These are phyloP conservation scores for Paracoccidioides brasiliensis DNA, from an alignment of 2,329 filamentous ascomycete species.

Conservation along the genomic window DNA sequence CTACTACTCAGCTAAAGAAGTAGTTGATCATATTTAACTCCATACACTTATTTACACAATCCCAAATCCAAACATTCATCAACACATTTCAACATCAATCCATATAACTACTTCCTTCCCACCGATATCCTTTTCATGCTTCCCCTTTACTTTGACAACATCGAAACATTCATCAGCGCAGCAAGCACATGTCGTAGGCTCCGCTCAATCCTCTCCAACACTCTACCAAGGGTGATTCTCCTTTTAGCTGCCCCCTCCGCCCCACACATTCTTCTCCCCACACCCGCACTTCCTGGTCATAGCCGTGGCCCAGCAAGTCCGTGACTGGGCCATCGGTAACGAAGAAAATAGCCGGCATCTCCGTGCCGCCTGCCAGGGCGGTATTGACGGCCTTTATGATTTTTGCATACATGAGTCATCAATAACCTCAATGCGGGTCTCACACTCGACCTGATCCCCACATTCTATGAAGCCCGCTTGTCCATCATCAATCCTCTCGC, in stretches of 20 bases:
- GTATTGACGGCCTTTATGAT: slow-evolving; percentile 21
- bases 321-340: slow-evolving; percentile 21
- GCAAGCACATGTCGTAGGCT: slow-evolving; percentile 19
- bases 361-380: slow-evolving; percentile 13
- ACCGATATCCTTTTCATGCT: background rate
- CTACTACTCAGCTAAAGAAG: too few relatives aligned
- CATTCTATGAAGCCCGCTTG: slow-evolving; percentile 18
- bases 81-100: background rate
- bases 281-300: slow-evolving; percentile 25
- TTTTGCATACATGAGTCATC: slow-evolving; percentile 15
- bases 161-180: slow-evolving; percentile 22
- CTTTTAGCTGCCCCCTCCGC: slow-evolving; percentile 21
- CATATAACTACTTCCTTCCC: background rate
- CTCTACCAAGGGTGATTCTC: slow-evolving; percentile 19
- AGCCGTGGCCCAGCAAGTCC: slow-evolving; percentile 20
- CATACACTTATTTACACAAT: too few relatives aligned
- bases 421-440: slow-evolving; percentile 13
- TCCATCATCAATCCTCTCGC: slow-evolving; percentile 21
- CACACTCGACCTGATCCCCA: slow-evolving; percentile 21
- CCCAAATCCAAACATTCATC: too few relatives aligned
- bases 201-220: slow-evolving; percentile 11
- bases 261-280: slow-evolving; percentile 25
- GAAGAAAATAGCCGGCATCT: slow-evolving; percentile 14
- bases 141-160: slow-evolving; percentile 13
- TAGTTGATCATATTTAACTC: too few relatives aligned